Percentiles rank a stretch among this genome's conserved stretches.
These are phyloP conservation scores for Cyclotella sp. DNA, from an alignment of 108 stramenopile genomes.

Conservation along the genomic window DNA sequence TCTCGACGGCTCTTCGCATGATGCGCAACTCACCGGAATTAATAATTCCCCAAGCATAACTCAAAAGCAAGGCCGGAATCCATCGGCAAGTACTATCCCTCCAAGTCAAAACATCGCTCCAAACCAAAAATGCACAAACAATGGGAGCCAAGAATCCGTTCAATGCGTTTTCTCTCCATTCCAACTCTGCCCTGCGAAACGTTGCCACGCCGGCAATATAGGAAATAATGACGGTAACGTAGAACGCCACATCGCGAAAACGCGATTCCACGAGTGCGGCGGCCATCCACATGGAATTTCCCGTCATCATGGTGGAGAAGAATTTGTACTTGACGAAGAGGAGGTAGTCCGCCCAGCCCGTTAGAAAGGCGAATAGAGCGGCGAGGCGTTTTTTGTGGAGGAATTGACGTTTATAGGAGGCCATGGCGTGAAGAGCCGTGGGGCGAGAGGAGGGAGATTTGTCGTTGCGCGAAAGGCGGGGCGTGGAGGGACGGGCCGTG, in stretches of 20 bases:
- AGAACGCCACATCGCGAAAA: slow-evolving; percentile 49
- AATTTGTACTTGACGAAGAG: slow-evolving; percentile 53
- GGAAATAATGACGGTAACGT: slow-evolving; percentile 51
- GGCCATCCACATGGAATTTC: slow-evolving; percentile 70
- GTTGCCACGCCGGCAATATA: slow-evolving; percentile 59
- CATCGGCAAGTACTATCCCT: slow-evolving; percentile 30
- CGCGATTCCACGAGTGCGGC: slow-evolving; percentile 53
- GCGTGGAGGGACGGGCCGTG: neutral
- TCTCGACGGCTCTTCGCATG: too few relatives aligned
- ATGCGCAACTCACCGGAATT: slow-evolving; percentile 49
- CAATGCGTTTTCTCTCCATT: slow-evolving; percentile 48
- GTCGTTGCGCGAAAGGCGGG: neutral
- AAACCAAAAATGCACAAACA: slow-evolving; percentile 47
- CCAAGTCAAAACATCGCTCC: slow-evolving; percentile 53
- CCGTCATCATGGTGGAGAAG: slow-evolving; percentile 80
- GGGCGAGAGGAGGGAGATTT: neutral
- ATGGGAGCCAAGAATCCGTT: slow-evolving; percentile 42
- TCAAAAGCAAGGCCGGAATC: slow-evolving; percentile 55
- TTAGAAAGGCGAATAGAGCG: slow-evolving; percentile 64
- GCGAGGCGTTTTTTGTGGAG: slow-evolving; percentile 55
- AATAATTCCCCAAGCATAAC: slow-evolving; percentile 57
- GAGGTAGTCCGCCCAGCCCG: slow-evolving; percentile 64
- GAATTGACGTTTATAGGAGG: slow-evolving; percentile 21
- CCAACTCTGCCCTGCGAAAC: slow-evolving; percentile 52
- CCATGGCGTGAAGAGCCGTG: neutral